These are phyloP conservation scores for Coniochaeta prunicola DNA, from an alignment of 2,329 filamentous ascomycete genomes.

Conservation along the genomic window DNA sequence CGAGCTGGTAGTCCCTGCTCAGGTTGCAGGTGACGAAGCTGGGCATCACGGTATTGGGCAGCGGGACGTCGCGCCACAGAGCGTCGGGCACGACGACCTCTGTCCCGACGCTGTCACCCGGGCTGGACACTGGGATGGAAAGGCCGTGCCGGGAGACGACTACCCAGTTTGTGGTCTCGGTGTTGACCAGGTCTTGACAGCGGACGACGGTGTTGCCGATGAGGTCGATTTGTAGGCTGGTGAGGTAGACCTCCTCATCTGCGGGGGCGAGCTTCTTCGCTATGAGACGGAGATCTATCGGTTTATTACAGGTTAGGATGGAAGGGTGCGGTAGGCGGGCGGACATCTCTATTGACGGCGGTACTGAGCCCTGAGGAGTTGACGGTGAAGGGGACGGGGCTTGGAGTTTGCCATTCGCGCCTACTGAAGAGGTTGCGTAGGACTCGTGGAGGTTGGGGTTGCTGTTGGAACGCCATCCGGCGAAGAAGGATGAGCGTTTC, in stretches of 20 bases:
- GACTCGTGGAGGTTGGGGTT: neutral
- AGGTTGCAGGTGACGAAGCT: constrained; percentile 88
- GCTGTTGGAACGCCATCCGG: constrained; percentile 6
- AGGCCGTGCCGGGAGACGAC: constrained; percentile 67
- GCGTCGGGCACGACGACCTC: constrained; percentile 63
- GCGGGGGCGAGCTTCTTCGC: constrained; percentile 68
- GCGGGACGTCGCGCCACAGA: constrained; percentile 62
- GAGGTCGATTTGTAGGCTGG: constrained; percentile 74
- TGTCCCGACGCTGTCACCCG: constrained; percentile 51
- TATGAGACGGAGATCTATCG: constrained; percentile 72
- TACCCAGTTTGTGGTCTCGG: constrained; percentile 68
- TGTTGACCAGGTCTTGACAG: constrained; percentile 66
- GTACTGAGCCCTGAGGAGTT: constrained; percentile 24
- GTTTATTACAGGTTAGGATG: constrained; percentile 82
- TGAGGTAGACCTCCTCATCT: constrained; percentile 64
- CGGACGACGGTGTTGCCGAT: constrained; percentile 73
- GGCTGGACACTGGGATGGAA: constrained; percentile 57
- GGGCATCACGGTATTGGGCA: constrained; percentile 83
- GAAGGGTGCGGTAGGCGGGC: constrained; percentile 80
- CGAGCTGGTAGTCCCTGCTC: constrained; percentile 71
- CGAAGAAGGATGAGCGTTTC: constrained; percentile 38
- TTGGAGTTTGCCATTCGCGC: constrained; percentile 6
- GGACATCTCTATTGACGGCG: constrained; percentile 67
- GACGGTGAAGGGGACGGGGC: constrained; percentile 14
- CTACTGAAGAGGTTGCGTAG: neutral